These are phyloP conservation scores for Eucalyptus curtisii DNA, from an alignment of 345 rosid genomes.

Conservation along the genomic window DNA sequence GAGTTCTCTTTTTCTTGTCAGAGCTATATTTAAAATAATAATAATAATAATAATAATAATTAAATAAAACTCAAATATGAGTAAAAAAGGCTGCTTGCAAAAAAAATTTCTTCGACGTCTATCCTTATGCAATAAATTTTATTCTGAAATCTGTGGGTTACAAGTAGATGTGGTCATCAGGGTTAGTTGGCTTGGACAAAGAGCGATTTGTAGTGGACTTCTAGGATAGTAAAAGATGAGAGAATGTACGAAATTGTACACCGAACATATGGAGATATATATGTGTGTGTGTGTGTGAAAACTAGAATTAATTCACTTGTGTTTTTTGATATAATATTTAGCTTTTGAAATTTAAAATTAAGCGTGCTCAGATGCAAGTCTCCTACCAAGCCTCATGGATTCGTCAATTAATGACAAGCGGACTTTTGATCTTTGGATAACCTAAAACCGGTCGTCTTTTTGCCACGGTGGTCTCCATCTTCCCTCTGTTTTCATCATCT, in stretches of 20 bases:
- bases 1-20: not conserved
- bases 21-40: too few relatives aligned
- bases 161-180: too few relatives aligned
- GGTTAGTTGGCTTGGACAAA: too few relatives aligned
- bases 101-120: fast-evolving
- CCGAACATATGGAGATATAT: fast-evolving
- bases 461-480: fast-evolving
- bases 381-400: too few relatives aligned
- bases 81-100: fast-evolving
- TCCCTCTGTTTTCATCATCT: not conserved
- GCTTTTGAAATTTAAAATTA: too few relatives aligned
- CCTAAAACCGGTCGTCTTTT: not conserved
- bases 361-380: too few relatives aligned
- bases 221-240: fast-evolving
- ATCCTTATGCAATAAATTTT: not conserved
- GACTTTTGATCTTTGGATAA: not conserved
- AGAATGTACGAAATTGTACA: fast-evolving
- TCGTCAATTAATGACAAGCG: not conserved
- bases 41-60: too few relatives aligned
- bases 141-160: too few relatives aligned
- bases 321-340: too few relatives aligned
- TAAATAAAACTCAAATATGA: not conserved
- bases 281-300: too few relatives aligned
- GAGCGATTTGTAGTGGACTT: fast-evolving
- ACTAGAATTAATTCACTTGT: too few relatives aligned